Evolutionary conservation across 352 stramenopile genomes (phyloP), one percentile per base, ranked within the genome.

Genomic region (Saprolegnia diclina): DNA sequence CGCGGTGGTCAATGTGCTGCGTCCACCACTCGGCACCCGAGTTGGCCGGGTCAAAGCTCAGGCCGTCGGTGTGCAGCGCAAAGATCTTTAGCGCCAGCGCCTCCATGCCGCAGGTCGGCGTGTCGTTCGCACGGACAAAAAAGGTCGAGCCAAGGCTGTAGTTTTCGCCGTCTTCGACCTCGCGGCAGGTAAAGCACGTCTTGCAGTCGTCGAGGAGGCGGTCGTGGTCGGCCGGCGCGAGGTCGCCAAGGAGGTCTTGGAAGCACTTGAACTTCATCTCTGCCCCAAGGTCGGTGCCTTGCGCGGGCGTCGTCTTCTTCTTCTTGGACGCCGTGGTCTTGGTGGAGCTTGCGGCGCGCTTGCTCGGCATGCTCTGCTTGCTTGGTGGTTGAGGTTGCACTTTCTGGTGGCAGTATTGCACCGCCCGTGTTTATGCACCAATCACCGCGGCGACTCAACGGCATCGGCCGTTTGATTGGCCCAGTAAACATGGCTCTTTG

Each of bases 21-120:
- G 89, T 87, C 89, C 89, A 96, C 87, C 87, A 96, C 77, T 96
- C 89, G 14, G 87, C 87, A 14, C 89, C 89, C 13, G 82, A 90
- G 35, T 73, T 85, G 48, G 56, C 48, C 19, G 40, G 67, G 71
- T 91, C 73, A 53, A 76, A 92, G 32, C 68, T 71, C 14, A 83
- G 62, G 13, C 73, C 65, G 18, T 75, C 69, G 19, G 86, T 81
- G 67, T 95, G 87, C 64, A 87, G 80, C 24, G 85, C 69, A 79
- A 95, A 95, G 14, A 95, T 74, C 65, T 92, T 76, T 26, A 83
- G 56, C 14, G 86, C 85, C 56, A 92, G 74, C 65, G 81, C 76
- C 75, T 95, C 87, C 44, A 95, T 74, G 14, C 75, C 75, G 56
- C 79, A 92, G 32, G 76, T 74, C 7, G 85, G 79, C 66, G 73